phyloP scores from a whole-genome alignment of 2,329 filamentous ascomycete genomes.

The Thyridium curvatum region DNA sequence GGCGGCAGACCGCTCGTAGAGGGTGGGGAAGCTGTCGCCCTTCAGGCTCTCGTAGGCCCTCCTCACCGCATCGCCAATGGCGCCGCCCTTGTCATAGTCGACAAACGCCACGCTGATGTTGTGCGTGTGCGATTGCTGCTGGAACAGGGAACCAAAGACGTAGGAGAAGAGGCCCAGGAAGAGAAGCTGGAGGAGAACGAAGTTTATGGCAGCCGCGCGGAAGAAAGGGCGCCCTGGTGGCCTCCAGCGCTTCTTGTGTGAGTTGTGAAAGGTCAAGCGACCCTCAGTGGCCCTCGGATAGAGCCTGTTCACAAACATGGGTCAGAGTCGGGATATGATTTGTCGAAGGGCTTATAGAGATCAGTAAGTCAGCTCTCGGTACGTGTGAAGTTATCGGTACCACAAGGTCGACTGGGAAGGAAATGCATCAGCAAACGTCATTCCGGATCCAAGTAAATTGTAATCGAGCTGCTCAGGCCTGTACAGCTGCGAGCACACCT shows the following conservation, averaged over 20 bases:
- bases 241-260: too few relatives aligned
- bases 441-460: too few relatives aligned
- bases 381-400: too few relatives aligned
- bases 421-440: too few relatives aligned
- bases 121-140: slow-evolving; percentile 21
- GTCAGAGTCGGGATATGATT: background rate
- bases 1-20: slow-evolving; percentile 16
- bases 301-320: background rate
- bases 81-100: slow-evolving; percentile 24
- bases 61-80: slow-evolving; percentile 22
- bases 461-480: too few relatives aligned
- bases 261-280: background rate
- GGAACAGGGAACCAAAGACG: slow-evolving; percentile 27
- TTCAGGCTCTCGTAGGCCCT: slow-evolving; percentile 23
- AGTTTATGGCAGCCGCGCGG: slow-evolving; percentile 4
- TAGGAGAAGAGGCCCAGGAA: slow-evolving; percentile 27
- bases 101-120: slow-evolving; percentile 20
- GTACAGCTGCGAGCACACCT: too few relatives aligned
- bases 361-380: too few relatives aligned
- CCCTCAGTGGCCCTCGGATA: slow-evolving; percentile 9
- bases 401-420: too few relatives aligned
- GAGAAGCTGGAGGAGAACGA: slow-evolving; percentile 22
- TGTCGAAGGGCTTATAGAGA: background rate
- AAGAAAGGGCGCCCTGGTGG: slow-evolving; percentile 1
- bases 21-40: slow-evolving; percentile 21